phyloP scores from a whole-genome alignment of 2,329 filamentous ascomycete genomes.

The Colletotrichum sp. region DNA sequence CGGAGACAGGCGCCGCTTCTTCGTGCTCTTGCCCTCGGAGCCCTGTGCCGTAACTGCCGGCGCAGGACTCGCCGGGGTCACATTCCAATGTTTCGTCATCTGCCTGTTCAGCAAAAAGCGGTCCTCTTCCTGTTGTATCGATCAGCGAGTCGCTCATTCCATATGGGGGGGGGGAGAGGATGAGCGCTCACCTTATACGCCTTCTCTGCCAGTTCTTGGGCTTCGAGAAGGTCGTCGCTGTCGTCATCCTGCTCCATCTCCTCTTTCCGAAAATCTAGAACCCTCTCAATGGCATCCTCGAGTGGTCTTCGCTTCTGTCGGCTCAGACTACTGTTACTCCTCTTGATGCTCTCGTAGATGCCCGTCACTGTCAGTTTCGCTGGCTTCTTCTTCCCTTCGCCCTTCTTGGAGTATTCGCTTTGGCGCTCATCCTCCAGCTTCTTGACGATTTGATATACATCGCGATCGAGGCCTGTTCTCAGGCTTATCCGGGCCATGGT shows the following conservation, averaged over 20 bases:
- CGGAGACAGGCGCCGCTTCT: constrained; percentile 21
- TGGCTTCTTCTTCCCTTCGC: constrained; percentile 34
- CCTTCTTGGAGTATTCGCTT: constrained; percentile 64
- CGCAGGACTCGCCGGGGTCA: constrained; percentile 1
- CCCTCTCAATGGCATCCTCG: constrained; percentile 85
- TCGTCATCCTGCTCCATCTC: constrained; percentile 62
- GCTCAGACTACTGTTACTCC: constrained; percentile 86
- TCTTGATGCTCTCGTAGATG: constrained; percentile 76
- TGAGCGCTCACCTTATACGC: constrained; percentile 21
- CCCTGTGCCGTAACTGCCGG: constrained; percentile 11
- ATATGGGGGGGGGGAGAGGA: not conserved
- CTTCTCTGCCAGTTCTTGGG: constrained; percentile 20
- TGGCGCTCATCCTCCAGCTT: constrained; percentile 69
- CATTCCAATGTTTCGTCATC: constrained; percentile 45
- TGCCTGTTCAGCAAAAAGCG: constrained; percentile 47
- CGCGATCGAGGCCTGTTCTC: constrained; percentile 65
- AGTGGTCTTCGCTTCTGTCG: constrained; percentile 81
- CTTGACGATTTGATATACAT: constrained; percentile 80
- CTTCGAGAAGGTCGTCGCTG: constrained; percentile 53
- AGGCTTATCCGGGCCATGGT: constrained; percentile 39
- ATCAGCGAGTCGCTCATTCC: not conserved
- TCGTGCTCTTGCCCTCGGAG: constrained; percentile 25
- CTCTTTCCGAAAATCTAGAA: constrained; percentile 75
- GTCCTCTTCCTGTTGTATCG: constrained; percentile 30
- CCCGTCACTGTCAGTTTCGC: constrained; percentile 57